A percentile compares a stretch with the other conserved stretches of the same genome.
Conservation (phyloP, 345 rosid species). For the Eucalyptus guilfoylei region DNA sequence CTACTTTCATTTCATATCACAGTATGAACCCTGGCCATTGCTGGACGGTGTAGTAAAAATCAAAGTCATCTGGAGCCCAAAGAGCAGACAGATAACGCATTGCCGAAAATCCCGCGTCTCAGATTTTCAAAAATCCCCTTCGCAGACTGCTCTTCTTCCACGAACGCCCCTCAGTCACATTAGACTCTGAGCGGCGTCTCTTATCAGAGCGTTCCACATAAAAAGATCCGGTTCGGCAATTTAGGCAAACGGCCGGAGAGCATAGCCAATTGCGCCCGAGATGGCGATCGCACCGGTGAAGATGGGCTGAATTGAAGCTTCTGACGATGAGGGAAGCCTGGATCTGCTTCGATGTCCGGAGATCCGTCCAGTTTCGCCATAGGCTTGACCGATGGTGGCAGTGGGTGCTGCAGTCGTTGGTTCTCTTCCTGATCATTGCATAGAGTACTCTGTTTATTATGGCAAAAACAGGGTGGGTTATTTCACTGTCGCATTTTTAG, state of each 20-base stretch:
- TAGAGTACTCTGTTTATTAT: accelerated
- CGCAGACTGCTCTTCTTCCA: not conserved
- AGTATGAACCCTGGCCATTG: not conserved
- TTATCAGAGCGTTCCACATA: constrained; percentile 49
- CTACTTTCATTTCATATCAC: not conserved
- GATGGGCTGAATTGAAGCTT: constrained; percentile 26
- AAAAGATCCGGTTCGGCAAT: constrained; percentile 36
- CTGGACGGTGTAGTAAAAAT: accelerated
- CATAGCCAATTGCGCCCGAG: constrained; percentile 27
- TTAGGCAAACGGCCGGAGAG: constrained; percentile 24
- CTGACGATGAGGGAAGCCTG: constrained; percentile 31
- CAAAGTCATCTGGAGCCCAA: not conserved
- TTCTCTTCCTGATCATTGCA: not conserved
- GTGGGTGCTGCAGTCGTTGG: not conserved
- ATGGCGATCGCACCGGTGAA: constrained; percentile 23
- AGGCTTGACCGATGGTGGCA: not conserved
- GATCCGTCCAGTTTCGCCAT: constrained; percentile 16
- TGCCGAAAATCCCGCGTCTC: not conserved
- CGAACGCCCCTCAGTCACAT: not conserved
- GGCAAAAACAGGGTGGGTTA: not conserved
- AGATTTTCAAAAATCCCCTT: not conserved
- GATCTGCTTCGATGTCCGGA: constrained; percentile 34
- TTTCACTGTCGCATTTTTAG: not conserved
- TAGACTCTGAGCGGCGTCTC: constrained; percentile 40
- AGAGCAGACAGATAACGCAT: not conserved